Evolutionary conservation across 1,284 basidiomycete genomes (phyloP).

Genomic region (Tetrapyrgos nigripes): DNA sequence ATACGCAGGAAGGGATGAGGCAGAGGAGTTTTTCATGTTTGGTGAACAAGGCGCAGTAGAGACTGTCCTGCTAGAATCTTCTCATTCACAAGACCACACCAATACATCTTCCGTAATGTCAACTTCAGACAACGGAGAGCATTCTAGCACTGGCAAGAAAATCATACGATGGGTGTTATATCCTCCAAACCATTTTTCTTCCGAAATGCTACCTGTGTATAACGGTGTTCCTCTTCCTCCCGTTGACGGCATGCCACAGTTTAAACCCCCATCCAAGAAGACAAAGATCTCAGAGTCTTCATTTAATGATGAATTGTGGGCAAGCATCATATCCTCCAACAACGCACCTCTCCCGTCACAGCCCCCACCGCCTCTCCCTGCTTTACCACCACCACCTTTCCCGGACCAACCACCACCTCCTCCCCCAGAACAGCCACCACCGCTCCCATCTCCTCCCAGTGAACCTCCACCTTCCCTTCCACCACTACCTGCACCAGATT

Average conservation of each 20-base stretch:
- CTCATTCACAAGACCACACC: not conserved
- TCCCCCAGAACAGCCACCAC: conserved; percentile 1
- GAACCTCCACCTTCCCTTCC: not conserved
- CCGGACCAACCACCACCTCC: not conserved
- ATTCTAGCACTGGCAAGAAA: not conserved
- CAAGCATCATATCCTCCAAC: not conserved
- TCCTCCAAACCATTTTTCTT: conserved; percentile 65
- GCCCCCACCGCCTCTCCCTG: conserved; percentile 16
- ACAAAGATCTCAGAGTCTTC: not conserved
- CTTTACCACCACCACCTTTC: conserved; percentile 8
- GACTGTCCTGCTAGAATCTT: conserved; percentile 9
- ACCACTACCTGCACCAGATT: not conserved
- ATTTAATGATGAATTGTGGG: not conserved
- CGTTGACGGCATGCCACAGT: conserved; percentile 19
- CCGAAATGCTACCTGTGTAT: conserved; percentile 60
- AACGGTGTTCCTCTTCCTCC: conserved; percentile 46
- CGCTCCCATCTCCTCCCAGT: not conserved
- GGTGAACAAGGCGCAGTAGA: conserved; percentile 32
- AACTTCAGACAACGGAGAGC: not conserved
- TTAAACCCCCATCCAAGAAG: not conserved
- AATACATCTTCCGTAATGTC: not conserved
- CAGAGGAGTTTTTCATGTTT: conserved; percentile 42
- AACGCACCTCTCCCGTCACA: conserved; percentile 2
- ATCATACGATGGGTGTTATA: conserved; percentile 66
- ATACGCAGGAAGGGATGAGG: conserved; percentile 26